phyloP scores from a whole-genome alignment of 345 rosid species.

The Brassica incana region DNA sequence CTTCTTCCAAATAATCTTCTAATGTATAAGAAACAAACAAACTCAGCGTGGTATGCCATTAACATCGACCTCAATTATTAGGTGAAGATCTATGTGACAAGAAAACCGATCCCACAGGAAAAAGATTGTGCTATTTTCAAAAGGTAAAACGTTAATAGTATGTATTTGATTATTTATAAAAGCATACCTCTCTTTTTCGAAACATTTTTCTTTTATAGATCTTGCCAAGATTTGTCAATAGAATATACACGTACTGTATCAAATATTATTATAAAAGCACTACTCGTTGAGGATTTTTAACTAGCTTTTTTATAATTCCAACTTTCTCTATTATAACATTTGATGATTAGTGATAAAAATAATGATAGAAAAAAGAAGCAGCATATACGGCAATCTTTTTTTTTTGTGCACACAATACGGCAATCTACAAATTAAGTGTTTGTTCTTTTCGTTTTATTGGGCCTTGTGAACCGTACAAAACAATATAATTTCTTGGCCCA shows the following conservation, averaged over 20 bases:
- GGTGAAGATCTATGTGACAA: slow-evolving; percentile 21
- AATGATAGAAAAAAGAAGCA: too few species aligned
- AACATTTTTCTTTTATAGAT: slow-evolving; percentile 28
- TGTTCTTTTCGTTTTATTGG: neutral
- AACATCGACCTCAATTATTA: slow-evolving; percentile 18
- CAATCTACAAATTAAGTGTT: neutral
- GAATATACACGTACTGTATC: slow-evolving; percentile 9
- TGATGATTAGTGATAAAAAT: neutral
- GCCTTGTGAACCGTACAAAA: neutral
- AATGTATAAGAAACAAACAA: neutral
- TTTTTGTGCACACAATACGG: too few species aligned
- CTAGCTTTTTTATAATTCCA: neutral
- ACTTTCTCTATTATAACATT: neutral
- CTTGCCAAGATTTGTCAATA: slow-evolving; percentile 33
- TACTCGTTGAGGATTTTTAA: neutral
- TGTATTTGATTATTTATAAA: slow-evolving; percentile 3
- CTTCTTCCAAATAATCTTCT: neutral
- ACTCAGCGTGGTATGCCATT: slow-evolving; percentile 12
- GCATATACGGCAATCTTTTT: too few species aligned
- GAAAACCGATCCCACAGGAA: slow-evolving; percentile 13
- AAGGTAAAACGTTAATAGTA: slow-evolving; percentile 19
- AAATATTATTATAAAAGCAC: neutral
- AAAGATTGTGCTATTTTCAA: slow-evolving; percentile 11
- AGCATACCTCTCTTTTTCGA: slow-evolving; percentile 32
- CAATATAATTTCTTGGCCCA: neutral